phyloP scores from a whole-genome alignment of 2,329 filamentous ascomycete genomes.

The Trichophaea hybrida region DNA sequence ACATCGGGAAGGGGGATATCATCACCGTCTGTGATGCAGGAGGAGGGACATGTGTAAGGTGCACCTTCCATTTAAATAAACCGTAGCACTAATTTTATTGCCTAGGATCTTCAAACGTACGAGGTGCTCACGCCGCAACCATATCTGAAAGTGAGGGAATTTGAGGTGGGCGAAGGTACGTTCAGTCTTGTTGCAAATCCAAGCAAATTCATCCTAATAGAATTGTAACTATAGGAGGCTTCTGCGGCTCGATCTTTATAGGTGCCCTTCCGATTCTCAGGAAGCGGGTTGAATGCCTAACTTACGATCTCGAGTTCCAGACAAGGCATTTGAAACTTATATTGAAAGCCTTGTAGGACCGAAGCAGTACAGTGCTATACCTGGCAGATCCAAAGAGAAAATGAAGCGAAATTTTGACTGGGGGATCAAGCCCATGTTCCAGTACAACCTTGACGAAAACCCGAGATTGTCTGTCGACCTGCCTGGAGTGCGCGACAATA shows the following conservation, averaged over 20 bases:
- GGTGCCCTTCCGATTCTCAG: no score
- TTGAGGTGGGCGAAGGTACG: not conserved
- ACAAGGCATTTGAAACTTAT: not conserved
- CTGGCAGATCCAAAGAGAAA: not conserved
- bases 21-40: slow-evolving; percentile 2
- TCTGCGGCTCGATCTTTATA: no score
- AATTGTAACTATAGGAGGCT: not conserved
- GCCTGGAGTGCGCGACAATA: not conserved
- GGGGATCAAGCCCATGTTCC: not conserved
- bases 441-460: not conserved
- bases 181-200: no score
- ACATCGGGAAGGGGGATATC: not conserved
- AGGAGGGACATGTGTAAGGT: not conserved
- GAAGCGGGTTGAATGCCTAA: no score
- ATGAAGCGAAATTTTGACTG: not conserved
- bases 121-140: not conserved
- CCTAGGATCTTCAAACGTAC: not conserved
- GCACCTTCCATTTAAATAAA: no score
- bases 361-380: not conserved
- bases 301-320: no score
- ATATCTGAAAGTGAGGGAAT: not conserved
- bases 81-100: no score
- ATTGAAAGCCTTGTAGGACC: not conserved
- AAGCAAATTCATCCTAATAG: no score
- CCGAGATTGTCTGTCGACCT: not conserved